These are phyloP conservation scores for Phialocephala subalpina DNA, from an alignment of 2,329 filamentous ascomycete species.

Conservation along the genomic window DNA sequence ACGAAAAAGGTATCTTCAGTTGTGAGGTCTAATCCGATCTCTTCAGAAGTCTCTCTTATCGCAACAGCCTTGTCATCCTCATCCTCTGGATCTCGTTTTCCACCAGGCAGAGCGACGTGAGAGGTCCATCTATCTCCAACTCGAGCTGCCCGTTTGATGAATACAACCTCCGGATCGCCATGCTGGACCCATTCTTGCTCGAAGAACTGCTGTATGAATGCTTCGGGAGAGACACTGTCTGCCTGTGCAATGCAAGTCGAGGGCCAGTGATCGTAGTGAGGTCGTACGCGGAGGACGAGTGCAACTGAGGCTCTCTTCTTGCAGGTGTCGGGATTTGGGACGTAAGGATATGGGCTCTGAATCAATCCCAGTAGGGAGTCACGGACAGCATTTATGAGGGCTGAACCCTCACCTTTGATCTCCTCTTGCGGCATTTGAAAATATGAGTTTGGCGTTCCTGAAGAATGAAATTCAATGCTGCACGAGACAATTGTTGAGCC, in stretches of 20 bases:
- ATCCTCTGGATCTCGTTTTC: constrained; percentile 71
- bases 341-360: constrained; percentile 54
- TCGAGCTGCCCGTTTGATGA: constrained; percentile 73
- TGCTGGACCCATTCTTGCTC: constrained; percentile 69
- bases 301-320: constrained; percentile 68
- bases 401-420: neutral
- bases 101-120: constrained; percentile 73
- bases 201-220: constrained; percentile 65
- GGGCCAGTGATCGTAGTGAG: constrained; percentile 62
- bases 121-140: constrained; percentile 74
- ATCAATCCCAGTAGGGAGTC: constrained; percentile 45
- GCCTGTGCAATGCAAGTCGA: constrained; percentile 23
- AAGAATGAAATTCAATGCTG: neutral
- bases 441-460: neutral
- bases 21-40: constrained; percentile 69
- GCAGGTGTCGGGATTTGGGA: constrained; percentile 51
- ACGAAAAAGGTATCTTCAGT: constrained; percentile 54
- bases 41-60: constrained; percentile 69
- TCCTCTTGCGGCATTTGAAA: neutral
- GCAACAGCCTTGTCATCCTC: constrained; percentile 68
- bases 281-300: constrained; percentile 68
- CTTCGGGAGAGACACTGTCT: constrained; percentile 37
- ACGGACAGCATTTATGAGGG: constrained; percentile 38
- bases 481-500: constrained; percentile 5
- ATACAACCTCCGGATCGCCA: constrained; percentile 73